Conservation (phyloP, 2,329 filamentous ascomycete species). For the Fusarium vanettenii region DNA sequence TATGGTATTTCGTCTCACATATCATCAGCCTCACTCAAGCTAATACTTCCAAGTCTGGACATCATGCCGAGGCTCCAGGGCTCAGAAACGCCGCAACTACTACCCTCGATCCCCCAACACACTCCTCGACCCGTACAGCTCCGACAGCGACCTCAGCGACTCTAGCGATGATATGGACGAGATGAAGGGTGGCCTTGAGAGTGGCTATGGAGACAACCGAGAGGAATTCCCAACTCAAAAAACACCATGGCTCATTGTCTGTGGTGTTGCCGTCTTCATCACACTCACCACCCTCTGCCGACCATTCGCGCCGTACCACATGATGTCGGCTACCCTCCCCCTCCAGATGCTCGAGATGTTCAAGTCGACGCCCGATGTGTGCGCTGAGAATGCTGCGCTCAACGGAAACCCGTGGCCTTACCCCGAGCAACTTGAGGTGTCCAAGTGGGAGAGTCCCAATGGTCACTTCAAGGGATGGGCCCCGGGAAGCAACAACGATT, state of each 20-base stretch:
- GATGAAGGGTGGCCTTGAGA: conserved; percentile 19
- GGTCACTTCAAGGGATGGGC: conserved; percentile 49
- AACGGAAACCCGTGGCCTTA: conserved; percentile 44
- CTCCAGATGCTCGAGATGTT: conserved; percentile 45
- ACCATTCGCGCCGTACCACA: conserved; percentile 45
- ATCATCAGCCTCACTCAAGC: background rate
- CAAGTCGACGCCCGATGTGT: conserved; percentile 34
- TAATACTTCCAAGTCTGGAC: conserved; percentile 28
- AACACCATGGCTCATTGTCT: conserved; percentile 19
- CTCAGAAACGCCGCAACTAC: conserved; percentile 4
- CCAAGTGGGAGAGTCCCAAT: conserved; percentile 41
- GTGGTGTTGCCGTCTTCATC: conserved; percentile 9
- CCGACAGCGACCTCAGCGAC: conserved; percentile 21
- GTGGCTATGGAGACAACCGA: conserved; percentile 19
- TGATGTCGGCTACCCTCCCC: conserved; percentile 49
- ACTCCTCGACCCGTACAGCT: conserved; percentile 23
- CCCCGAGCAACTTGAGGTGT: conserved; percentile 40
- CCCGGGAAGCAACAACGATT: conserved; percentile 39
- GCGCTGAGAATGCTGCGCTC: conserved; percentile 31
- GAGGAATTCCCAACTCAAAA: conserved; percentile 14
- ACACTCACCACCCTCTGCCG: conserved; percentile 37
- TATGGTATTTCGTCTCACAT: conserved; percentile 31
- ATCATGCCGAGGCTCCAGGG: conserved; percentile 13
- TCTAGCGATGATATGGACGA: conserved; percentile 26
- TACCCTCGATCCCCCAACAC: conserved; percentile 4